Evolutionary conservation across 345 rosid species (phyloP).

Genomic region (Boechera divaricarpa): DNA sequence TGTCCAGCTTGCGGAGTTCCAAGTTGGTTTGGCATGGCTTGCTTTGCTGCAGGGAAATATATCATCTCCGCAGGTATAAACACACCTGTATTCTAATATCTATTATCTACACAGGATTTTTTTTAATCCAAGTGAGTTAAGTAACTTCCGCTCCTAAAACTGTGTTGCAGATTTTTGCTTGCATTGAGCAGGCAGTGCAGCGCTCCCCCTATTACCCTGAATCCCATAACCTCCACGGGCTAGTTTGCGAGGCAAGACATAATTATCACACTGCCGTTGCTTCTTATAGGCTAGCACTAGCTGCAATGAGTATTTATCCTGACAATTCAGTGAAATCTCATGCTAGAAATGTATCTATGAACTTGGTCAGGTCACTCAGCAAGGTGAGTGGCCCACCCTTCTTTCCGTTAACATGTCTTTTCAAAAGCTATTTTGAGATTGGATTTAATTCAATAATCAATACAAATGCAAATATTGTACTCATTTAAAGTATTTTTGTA

Average conservation of each 20-base stretch:
- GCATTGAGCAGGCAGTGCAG: constrained; percentile 89
- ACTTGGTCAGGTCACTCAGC: constrained; percentile 83
- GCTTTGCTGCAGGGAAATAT: constrained; percentile 71
- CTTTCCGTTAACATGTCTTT: constrained; percentile 14
- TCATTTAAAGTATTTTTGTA: constrained; percentile 16
- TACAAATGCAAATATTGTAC: constrained; percentile 49
- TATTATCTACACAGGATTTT: not conserved
- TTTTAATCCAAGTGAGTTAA: not conserved
- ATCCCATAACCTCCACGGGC: constrained; percentile 85
- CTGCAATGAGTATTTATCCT: constrained; percentile 54
- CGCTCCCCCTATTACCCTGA: constrained; percentile 80
- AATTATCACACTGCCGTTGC: constrained; percentile 67
- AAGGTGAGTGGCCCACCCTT: constrained; percentile 54
- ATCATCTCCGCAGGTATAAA: constrained; percentile 79
- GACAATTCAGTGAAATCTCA: constrained; percentile 51
- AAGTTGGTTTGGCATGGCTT: constrained; percentile 86
- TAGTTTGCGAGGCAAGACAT: constrained; percentile 76
- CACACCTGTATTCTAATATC: not conserved
- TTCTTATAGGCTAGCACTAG: constrained; percentile 70
- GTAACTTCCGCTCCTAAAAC: constrained; percentile 2
- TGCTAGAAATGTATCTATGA: constrained; percentile 63
- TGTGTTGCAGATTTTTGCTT: constrained; percentile 75
- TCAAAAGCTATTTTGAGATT: not conserved
- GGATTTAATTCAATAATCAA: constrained; percentile 14
- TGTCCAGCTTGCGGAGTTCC: constrained; percentile 89